Base-by-base conservation (phyloP, 306 rosid species). In the Citrullus mucosospermus region DNA sequence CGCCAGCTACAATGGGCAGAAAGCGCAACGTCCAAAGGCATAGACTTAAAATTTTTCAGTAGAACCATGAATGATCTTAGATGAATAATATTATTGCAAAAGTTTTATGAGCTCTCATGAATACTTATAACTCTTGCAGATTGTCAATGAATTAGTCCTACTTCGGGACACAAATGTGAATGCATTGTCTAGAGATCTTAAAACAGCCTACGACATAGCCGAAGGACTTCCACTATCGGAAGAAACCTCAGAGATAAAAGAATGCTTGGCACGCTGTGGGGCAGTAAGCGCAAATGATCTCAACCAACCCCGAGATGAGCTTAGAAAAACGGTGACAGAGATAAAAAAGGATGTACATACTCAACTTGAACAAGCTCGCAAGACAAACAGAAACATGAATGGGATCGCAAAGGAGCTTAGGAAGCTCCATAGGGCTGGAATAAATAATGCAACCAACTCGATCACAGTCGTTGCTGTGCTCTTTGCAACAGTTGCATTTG, bases 381-480 rank as follows among this genome's bases (percentile, higher is more conserved):
- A 87, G 84, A 94, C 98, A 16, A 89, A 89, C 85, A 48, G 17
- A 79, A 94, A 91, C 14, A 91, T 92, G 69, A 82, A 46, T 25
- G 96, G 96, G 57, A 94, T 94, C 22, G 97, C 92, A 78, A 82
- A 86, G 36, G 95, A 90, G 82, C 87, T 94, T 7, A 86, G 86
- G 6, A 90, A 87, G 82, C 83, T 94, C 62, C 98, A 92, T 66
- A 86, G 89, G 54, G 92, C 63, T 4, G 98, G 97, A 66, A 84
- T 94, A 84, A 88, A 87, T 84, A 94, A 86, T 58, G 94, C 98
- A 25, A 87, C 94, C 39, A 94, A 94, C 86, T 88, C 98, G 4
- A 97, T 94, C 78, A 94, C 97, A 50, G 83, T 94, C 75, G 98
- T 92, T 12, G 93, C 98, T 6, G 91, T 89, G 41, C 96, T 94